These are phyloP conservation scores for Cyberlindnera bimundalis DNA, from an alignment of 805 yeast species.

Conservation along the genomic window DNA sequence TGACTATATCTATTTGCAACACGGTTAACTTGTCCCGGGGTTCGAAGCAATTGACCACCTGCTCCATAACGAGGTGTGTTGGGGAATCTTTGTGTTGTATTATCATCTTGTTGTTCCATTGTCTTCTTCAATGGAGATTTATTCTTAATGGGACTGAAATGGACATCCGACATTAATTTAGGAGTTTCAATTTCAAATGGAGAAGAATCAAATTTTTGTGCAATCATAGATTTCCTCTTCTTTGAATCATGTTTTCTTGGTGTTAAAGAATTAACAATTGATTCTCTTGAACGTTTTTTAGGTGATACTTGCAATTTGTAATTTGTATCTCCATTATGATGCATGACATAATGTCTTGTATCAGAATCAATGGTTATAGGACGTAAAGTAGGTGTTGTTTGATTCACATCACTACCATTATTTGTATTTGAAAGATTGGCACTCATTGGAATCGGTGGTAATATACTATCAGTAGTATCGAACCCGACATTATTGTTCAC, in stretches of 20 bases:
- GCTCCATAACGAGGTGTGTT: conserved; percentile 44
- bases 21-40: conserved; percentile 22
- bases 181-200: conserved; percentile 30
- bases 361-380: conserved; percentile 14
- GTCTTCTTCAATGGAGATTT: conserved; percentile 16
- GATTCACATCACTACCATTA: conserved; percentile 27
- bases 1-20: conserved; percentile 20
- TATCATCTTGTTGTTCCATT: conserved; percentile 3
- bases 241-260: conserved; percentile 20
- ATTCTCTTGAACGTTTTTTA: conserved; percentile 12
- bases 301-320: conserved; percentile 28
- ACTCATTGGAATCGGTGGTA: conserved; percentile 25
- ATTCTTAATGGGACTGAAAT: conserved; percentile 22
- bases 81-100: conserved; percentile 39
- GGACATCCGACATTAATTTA: conserved; percentile 25
- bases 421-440: conserved; percentile 24
- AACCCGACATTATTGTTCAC: conserved; percentile 18
- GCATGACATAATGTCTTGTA: conserved; percentile 22
- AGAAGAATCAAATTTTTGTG: conserved; percentile 27
- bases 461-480: conserved; percentile 28
- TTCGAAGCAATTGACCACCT: conserved; percentile 33
- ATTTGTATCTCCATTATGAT: conserved; percentile 22
- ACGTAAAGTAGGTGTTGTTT: conserved; percentile 26
- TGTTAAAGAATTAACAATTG: conserved; percentile 23
- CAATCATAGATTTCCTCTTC: conserved; percentile 27